phyloP scores from a whole-genome alignment of 2,329 filamentous ascomycete species.

The Cladophialophora bantiana region DNA sequence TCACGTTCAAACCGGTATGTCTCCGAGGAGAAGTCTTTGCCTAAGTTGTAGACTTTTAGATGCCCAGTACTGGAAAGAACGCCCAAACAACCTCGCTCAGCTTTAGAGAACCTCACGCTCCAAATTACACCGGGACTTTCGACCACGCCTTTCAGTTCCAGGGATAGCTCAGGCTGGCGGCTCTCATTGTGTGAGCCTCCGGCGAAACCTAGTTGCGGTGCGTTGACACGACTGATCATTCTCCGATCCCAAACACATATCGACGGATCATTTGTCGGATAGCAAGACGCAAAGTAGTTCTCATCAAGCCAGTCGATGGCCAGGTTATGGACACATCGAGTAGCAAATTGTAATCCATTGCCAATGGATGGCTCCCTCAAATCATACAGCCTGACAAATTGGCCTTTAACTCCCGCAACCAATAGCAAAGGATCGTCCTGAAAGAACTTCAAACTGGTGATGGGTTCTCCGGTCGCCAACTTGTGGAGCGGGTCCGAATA shows the following conservation, averaged over 20 bases:
- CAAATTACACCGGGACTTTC: slow-evolving; percentile 63
- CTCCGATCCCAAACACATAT: slow-evolving; percentile 70
- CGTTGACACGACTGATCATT: slow-evolving; percentile 49
- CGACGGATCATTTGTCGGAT: slow-evolving; percentile 61
- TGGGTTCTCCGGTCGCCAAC: slow-evolving; percentile 66
- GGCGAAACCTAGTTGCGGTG: slow-evolving; percentile 45
- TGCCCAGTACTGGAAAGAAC: slow-evolving; percentile 66
- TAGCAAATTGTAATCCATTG: slow-evolving; percentile 58
- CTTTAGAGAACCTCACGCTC: slow-evolving; percentile 68
- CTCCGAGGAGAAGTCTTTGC: slow-evolving; percentile 57
- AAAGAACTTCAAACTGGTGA: slow-evolving; percentile 71
- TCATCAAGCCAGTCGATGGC: slow-evolving; percentile 69
- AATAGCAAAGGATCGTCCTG: slow-evolving; percentile 65
- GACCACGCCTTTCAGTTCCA: slow-evolving; percentile 65
- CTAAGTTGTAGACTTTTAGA: slow-evolving; percentile 63
- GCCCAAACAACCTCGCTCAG: slow-evolving; percentile 64
- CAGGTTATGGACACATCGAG: slow-evolving; percentile 68
- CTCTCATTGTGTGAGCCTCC: slow-evolving; percentile 44
- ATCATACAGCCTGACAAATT: slow-evolving; percentile 69
- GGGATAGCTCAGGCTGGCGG: slow-evolving; percentile 54
- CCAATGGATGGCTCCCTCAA: slow-evolving; percentile 54
- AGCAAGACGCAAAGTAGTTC: slow-evolving; percentile 69
- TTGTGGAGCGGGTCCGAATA: slow-evolving; percentile 61
- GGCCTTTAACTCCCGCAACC: slow-evolving; percentile 66
- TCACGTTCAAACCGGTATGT: slow-evolving; percentile 50